Evolutionary conservation across 2,329 filamentous ascomycete genomes (phyloP).

Genomic region (Lithohypha guttulata): DNA sequence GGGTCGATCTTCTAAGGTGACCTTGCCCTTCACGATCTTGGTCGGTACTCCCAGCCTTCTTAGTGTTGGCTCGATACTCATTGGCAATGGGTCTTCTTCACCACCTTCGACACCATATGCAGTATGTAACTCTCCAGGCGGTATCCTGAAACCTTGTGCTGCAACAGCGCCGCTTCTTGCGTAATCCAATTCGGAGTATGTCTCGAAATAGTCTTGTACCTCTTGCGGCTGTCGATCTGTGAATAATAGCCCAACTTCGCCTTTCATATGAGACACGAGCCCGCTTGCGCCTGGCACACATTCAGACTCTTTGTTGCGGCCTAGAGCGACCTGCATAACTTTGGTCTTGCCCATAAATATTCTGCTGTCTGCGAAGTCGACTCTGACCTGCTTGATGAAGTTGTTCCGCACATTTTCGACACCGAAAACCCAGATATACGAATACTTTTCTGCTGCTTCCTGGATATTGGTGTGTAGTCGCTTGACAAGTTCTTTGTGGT

Average conservation of each 20-base stretch:
- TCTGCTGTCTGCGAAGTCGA: conserved; percentile 33
- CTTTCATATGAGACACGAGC: conserved; percentile 59
- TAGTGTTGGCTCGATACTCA: conserved; percentile 82
- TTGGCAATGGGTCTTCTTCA: conserved; percentile 75
- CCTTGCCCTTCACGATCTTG: conserved; percentile 75
- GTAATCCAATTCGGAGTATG: conserved; percentile 70
- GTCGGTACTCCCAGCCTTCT: conserved; percentile 84
- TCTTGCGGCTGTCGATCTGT: conserved; percentile 62
- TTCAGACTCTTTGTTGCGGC: conserved; percentile 64
- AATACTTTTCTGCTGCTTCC: conserved; percentile 71
- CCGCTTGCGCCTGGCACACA: conserved; percentile 65
- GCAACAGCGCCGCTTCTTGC: conserved; percentile 75
- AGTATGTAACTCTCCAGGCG: conserved; percentile 70
- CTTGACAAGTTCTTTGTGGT: conserved; percentile 75
- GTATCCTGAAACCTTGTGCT: conserved; percentile 65
- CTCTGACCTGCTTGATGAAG: conserved; percentile 36
- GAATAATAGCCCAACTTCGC: conserved; percentile 82
- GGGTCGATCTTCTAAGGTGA: conserved; percentile 54
- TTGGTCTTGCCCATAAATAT: conserved; percentile 99
- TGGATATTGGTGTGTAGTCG: conserved; percentile 82
- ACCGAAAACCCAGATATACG: conserved; percentile 84
- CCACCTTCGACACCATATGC: conserved; percentile 45
- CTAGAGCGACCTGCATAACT: conserved; percentile 93
- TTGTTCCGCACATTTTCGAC: conserved; percentile 98
- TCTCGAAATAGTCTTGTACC: conserved; percentile 61